Percentiles rank a stretch among this genome's conserved stretches.
phyloP scores from a whole-genome alignment of 2,329 filamentous ascomycete genomes.

The Seiridium cupressi region DNA sequence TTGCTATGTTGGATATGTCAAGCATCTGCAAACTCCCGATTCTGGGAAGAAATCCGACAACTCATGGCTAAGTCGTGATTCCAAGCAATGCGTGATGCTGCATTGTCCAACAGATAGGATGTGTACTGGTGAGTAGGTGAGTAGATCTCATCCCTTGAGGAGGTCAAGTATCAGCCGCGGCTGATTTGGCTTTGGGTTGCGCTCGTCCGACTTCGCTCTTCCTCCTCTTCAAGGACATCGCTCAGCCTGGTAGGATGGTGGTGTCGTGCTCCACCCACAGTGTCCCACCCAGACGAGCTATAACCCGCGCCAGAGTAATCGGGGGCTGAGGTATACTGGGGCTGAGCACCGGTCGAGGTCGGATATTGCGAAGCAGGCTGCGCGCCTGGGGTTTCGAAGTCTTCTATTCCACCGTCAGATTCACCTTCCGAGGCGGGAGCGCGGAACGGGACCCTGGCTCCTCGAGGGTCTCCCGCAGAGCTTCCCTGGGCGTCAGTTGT shows the following conservation, averaged over 20 bases:
- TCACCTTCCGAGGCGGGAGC: slow-evolving; percentile 41
- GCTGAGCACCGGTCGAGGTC: slow-evolving; percentile 26
- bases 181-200: slow-evolving; percentile 64
- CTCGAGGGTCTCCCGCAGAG: slow-evolving; percentile 59
- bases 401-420: slow-evolving; percentile 44
- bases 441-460: slow-evolving; percentile 55
- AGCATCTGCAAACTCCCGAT: not conserved
- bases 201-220: slow-evolving; percentile 75
- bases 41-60: not conserved
- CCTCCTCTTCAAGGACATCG: slow-evolving; percentile 84
- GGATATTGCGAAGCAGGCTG: slow-evolving; percentile 29
- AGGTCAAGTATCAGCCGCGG: slow-evolving; percentile 30
- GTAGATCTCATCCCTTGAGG: not conserved
- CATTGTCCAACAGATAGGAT: no score
- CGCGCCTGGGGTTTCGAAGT: slow-evolving; percentile 55
- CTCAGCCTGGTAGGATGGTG: slow-evolving; percentile 87
- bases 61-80: not conserved
- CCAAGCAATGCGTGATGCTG: not conserved
- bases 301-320: slow-evolving; percentile 70
- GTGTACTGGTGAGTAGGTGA: no score
- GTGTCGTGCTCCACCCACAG: slow-evolving; percentile 59
- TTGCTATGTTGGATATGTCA: not conserved
- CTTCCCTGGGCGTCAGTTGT: slow-evolving; percentile 60
- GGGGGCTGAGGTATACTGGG: slow-evolving; percentile 36
- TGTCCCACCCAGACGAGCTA: slow-evolving; percentile 70